Conservation (phyloP, 345 rosid genomes). For the Arabidopsis thaliana region TAIR10.1 NC_003070.9:9531001-9531500, state of each 20-base stretch:
- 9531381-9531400: slow-evolving; percentile 47
- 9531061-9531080: background rate
- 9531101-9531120: slow-evolving; percentile 48
- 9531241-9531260: slow-evolving; percentile 28
- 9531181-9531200: slow-evolving; percentile 48
- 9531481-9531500: slow-evolving; percentile 22
- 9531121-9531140: slow-evolving; percentile 76
- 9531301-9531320: slow-evolving; percentile 68
- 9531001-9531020: background rate
- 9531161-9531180: slow-evolving; percentile 37
- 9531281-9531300: slow-evolving; percentile 69
- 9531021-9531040: background rate
- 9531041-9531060: background rate
- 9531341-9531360: slow-evolving; percentile 37
- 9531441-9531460: slow-evolving; percentile 28
- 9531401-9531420: slow-evolving; percentile 48
- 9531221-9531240: slow-evolving; percentile 41
- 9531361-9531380: slow-evolving; percentile 39
- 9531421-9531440: slow-evolving; percentile 81
- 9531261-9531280: slow-evolving; percentile 49
- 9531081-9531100: background rate
- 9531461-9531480: slow-evolving; percentile 5
- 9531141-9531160: slow-evolving; percentile 49
- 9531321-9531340: slow-evolving; percentile 66
- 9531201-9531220: slow-evolving; percentile 47